Conservation (phyloP, 768 basidiomycete genomes). For the Tulasnella sp. region DNA sequence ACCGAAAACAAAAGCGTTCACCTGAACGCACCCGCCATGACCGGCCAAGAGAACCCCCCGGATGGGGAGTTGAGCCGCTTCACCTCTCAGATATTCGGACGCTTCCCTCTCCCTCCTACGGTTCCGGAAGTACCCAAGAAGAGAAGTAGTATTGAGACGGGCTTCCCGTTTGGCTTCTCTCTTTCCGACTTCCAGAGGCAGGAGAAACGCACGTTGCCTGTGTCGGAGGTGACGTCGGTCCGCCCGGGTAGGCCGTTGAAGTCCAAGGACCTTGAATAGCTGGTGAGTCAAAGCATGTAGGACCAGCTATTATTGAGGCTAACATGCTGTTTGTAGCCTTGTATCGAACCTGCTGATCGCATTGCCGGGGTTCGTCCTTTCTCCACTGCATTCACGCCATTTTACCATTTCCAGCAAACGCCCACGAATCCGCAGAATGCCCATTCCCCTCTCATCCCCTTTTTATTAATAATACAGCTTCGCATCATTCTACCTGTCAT, state of each 20-base stretch:
- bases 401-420: background rate
- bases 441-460: background rate
- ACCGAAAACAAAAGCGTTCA: no score
- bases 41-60: no score
- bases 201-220: background rate
- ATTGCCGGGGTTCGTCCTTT: background rate
- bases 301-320: background rate
- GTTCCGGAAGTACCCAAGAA: no score
- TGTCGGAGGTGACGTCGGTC: background rate
- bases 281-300: background rate
- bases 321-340: background rate
- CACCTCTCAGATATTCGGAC: no score
- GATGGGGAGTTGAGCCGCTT: no score
- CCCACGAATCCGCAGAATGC: background rate
- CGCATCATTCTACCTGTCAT: background rate
- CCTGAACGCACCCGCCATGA: no score
- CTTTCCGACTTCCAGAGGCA: background rate
- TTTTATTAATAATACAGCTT: background rate
- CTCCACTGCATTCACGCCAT: background rate
- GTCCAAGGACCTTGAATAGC: background rate
- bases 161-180: no score
- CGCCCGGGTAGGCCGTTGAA: background rate
- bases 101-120: no score
- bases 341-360: background rate
- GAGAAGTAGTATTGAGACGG: no score